These are phyloP conservation scores for Chondrostereum purpureum DNA, from an alignment of 1,284 basidiomycete genomes.

Conservation along the genomic window DNA sequence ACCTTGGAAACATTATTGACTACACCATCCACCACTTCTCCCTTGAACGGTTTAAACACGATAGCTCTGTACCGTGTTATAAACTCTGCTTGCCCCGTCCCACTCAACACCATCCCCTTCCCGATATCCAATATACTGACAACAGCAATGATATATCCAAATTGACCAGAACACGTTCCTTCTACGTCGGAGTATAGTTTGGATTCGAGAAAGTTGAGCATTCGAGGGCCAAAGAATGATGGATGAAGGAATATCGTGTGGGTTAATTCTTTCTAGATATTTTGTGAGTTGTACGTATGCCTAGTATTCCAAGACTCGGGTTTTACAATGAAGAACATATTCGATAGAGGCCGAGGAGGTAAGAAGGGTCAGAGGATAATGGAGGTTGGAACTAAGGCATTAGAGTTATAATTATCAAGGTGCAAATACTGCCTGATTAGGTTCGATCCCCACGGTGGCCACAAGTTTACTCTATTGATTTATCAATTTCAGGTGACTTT, in stretches of 20 bases:
- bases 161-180: conserved; percentile 92
- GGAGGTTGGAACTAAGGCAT: no score
- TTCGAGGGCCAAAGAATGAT: conserved; percentile 95
- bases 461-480: no score
- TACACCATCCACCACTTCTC: conserved; percentile 95
- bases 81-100: conserved; percentile 93
- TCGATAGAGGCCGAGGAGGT: no score
- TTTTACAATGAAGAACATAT: conserved; percentile 78
- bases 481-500: no score
- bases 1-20: conserved; percentile 97
- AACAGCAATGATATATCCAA: conserved; percentile 97
- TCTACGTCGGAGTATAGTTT: conserved; percentile 96
- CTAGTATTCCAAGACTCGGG: conserved; percentile 5
- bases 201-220: conserved; percentile 87
- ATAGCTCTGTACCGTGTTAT: conserved; percentile 87
- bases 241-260: conserved; percentile 96
- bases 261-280: conserved; percentile 80
- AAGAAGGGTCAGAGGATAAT: no score
- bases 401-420: no score
- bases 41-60: conserved; percentile 98
- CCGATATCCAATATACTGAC: conserved; percentile 86
- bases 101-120: conserved; percentile 86
- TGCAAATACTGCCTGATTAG: no score
- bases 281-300: conserved; percentile 6
- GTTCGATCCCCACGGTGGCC: no score